phyloP scores from a whole-genome alignment of 441 rosid genomes.

The Theobroma grandiflorum region DNA sequence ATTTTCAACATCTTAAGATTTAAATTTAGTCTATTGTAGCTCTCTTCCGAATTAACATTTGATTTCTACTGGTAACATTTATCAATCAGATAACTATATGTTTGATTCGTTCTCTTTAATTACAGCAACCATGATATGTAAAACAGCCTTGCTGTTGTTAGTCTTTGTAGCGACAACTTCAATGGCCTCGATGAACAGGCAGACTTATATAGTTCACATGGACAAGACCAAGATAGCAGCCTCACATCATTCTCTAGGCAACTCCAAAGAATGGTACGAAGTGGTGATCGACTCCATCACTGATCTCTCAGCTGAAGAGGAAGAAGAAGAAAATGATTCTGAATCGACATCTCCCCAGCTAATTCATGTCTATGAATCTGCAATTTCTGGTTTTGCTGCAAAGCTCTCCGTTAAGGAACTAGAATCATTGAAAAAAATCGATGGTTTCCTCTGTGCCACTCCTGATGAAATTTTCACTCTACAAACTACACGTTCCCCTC shows the following conservation, averaged over 20 bases:
- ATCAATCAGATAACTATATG: not conserved
- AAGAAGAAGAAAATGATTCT: constrained; percentile 28
- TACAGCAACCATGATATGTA: constrained; percentile 38
- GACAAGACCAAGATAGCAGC: constrained; percentile 49
- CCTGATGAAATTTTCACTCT: constrained; percentile 29
- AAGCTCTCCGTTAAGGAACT: not conserved
- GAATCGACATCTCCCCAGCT: constrained; percentile 41
- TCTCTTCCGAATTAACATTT: not conserved
- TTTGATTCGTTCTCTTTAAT: not conserved
- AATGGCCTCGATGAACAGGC: constrained; percentile 40
- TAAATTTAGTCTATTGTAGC: not conserved
- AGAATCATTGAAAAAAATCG: not conserved
- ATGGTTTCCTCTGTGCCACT: not conserved
- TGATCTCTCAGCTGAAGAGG: constrained; percentile 36
- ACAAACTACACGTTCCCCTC: constrained; percentile 63
- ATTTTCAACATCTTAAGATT: not conserved
- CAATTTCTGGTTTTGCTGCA: constrained; percentile 11
- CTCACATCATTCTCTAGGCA: constrained; percentile 26
- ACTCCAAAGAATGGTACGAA: constrained; percentile 43
- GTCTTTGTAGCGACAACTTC: constrained; percentile 14
- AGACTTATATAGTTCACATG: constrained; percentile 74
- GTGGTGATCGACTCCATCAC: constrained; percentile 43
- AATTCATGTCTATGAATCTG: constrained; percentile 56
- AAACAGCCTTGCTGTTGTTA: constrained; percentile 36
- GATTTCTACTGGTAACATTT: not conserved